Evolutionary conservation across 139 green algal species (phyloP), one percentile per base, ranked within the genome.

Genomic region (Chlorella sp.): DNA sequence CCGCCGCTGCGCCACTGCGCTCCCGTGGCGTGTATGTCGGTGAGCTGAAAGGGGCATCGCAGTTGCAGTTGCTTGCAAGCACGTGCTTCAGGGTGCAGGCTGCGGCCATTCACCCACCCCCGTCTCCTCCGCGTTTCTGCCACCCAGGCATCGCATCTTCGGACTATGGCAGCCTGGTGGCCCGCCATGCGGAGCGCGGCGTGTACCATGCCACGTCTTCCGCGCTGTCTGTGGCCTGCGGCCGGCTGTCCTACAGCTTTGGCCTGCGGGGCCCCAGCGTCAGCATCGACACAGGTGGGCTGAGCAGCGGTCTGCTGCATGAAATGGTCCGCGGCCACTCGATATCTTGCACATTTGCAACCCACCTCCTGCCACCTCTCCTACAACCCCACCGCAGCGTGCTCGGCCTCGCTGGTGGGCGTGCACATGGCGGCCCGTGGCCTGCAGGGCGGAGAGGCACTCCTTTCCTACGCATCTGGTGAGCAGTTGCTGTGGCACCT

Each of bases 241-340:
- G 95, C 32, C 91, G 94, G 3, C 43, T 97, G 80, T 90, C 88
- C 1, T 98, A 94, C 87, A 90, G 83, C 46, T 95, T 96, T 72
- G 90, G 88, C 44, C 82, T 96, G 36, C 86, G 80, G 20, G 95
- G 95, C 0, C 94, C 95, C 41, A 89, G 91, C 62, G 65, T 98
- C 48, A 93, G 91, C 34, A 83, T 98, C 14, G 95, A 98, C 85
- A 98, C 95, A n/a, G 51, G 51, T 60, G 51, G 51, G 14, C 9
- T 60, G 13, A 60, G 16, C 14, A n/a, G n/a, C n/a, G n/a, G n/a
- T n/a, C n/a, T n/a, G n/a, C n/a, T n/a, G n/a, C n/a, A n/a, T n/a
- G n/a, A n/a, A n/a, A n/a, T n/a, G n/a, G n/a, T n/a, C n/a, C n/a
- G n/a, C n/a, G n/a, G n/a, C n/a, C n/a, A n/a, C n/a, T n/a, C n/a